Percentiles rank a stretch among this genome's conserved stretches.
phyloP scores from a whole-genome alignment of 1,284 basidiomycete species.

The Ganoderma lingzhi region DNA sequence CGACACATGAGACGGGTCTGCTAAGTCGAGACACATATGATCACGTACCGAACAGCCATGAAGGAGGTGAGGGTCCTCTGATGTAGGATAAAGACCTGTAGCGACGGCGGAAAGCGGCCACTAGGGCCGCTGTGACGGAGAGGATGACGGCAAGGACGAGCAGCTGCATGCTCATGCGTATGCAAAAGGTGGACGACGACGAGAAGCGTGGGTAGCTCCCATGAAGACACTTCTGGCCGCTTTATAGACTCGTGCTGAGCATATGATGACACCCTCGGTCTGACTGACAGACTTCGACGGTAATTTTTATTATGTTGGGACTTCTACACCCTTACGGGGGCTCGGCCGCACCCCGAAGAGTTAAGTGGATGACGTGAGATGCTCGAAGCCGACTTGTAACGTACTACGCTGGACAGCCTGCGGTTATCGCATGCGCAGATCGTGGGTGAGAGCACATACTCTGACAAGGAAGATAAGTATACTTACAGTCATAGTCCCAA shows the following conservation, averaged over 20 bases:
- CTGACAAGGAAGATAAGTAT: not conserved
- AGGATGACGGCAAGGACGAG: constrained; percentile 6
- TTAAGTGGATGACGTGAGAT: not conserved
- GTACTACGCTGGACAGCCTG: not conserved
- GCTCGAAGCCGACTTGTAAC: not conserved
- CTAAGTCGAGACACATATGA: not conserved
- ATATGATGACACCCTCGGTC: not conserved
- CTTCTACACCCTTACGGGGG: not conserved
- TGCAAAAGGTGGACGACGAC: not conserved
- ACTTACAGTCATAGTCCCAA: not conserved
- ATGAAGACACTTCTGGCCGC: not conserved
- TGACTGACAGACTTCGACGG: not conserved
- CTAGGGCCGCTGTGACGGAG: not conserved
- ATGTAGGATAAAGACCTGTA: constrained; percentile 35
- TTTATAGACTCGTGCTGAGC: not conserved
- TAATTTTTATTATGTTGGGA: not conserved
- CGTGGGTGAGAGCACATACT: not conserved
- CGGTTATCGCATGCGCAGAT: not conserved
- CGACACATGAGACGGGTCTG: not conserved
- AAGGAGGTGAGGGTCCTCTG: constrained; percentile 17
- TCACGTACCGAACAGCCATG: constrained; percentile 13
- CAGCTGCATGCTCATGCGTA: constrained; percentile 7
- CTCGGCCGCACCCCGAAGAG: not conserved
- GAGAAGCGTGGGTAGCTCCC: not conserved
- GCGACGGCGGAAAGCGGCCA: constrained; percentile 3